These are phyloP conservation scores for Chenopodium album DNA, from an alignment of 148 eudicot genomes.

Conservation along the genomic window DNA sequence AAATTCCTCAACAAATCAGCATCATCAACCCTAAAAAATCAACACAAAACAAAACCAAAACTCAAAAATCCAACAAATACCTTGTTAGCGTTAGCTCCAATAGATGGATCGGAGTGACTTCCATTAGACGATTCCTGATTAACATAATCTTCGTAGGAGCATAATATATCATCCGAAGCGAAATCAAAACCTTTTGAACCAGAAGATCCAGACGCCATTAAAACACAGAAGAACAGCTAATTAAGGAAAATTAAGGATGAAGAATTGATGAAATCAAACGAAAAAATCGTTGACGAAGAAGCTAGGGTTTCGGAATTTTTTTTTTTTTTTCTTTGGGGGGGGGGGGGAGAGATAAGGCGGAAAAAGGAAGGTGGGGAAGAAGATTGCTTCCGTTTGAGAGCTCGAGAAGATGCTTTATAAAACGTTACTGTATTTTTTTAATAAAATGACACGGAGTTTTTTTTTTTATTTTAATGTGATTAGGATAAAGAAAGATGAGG, in stretches of 20 bases:
- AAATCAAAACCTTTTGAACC: conserved; percentile 82
- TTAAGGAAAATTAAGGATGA: neutral
- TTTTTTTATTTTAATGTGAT: too few species aligned
- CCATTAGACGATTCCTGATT: conserved; percentile 58
- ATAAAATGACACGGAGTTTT: too few species aligned
- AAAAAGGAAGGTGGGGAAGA: too few species aligned
- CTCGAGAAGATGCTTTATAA: too few species aligned
- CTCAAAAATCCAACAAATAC: conserved; percentile 22
- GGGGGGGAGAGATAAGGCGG: too few species aligned
- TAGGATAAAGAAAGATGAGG: too few species aligned
- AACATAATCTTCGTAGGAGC: conserved; percentile 76
- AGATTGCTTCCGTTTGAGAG: too few species aligned
- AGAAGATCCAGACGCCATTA: conserved; percentile 87
- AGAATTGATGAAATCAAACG: neutral
- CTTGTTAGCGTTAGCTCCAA: conserved; percentile 52
- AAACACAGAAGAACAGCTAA: neutral
- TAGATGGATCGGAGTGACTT: conserved; percentile 55
- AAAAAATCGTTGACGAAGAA: conserved; percentile 7
- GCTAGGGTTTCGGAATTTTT: conserved; percentile 13
- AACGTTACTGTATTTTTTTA: too few species aligned
- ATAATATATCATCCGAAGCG: conserved; percentile 79
- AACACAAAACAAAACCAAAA: conserved; percentile 1
- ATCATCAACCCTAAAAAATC: neutral
- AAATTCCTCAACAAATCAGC: neutral
- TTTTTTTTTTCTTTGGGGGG: too few species aligned